Evolutionary conservation across 1,284 basidiomycete genomes (phyloP), one percentile per base, ranked within the genome.

Genomic region (Boletus subluridellus): DNA sequence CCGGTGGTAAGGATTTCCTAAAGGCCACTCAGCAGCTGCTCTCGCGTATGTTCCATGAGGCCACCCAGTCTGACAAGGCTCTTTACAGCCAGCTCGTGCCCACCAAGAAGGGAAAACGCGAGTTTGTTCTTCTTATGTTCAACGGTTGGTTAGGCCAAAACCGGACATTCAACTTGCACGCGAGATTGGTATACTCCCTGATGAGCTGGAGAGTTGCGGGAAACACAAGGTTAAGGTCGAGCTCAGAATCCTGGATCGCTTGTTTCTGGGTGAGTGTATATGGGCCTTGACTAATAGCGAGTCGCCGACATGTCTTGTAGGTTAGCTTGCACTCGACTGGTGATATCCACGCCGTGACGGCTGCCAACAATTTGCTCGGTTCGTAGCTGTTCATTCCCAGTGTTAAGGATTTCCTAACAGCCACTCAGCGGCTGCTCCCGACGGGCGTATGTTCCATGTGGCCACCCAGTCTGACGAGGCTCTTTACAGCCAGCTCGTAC

Each of bases 381-480:
- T 71, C 38, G 75, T 50, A 49, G 78, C 24, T 58, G 12, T 21
- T 45, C 9, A 24, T 55, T 55, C 28, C 17, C 9, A 38, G 37
- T 57, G 9, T 9, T 24, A 58, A 50, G 12, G 15, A 14, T 24
- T 0, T 8, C 10, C 62, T 67, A 21, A 71, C 49, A 54, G 55
- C 38, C 59, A 51, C 48, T 63, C 28, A 90, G 96, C 96, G 60
- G 96, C 96, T 60, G 96, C 96, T 53, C 81, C 99, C 61, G 95
- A 98, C 73, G 95, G 97, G 24, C 90, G 96, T 61, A 97, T 98
- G 79, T 97, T 98, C 86, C 96, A 99, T 74, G 96, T 99, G 76
- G 88, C 89, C 4, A 98, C 96, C 8, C 95, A 97, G 72, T 87
- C 89, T 60, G 95, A 99, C 79, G 97, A 96, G 84, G 92, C 89